Base-by-base conservation (phyloP, 1,139 yeast species). In the Saccharomycopsis crataegensis region DNA sequence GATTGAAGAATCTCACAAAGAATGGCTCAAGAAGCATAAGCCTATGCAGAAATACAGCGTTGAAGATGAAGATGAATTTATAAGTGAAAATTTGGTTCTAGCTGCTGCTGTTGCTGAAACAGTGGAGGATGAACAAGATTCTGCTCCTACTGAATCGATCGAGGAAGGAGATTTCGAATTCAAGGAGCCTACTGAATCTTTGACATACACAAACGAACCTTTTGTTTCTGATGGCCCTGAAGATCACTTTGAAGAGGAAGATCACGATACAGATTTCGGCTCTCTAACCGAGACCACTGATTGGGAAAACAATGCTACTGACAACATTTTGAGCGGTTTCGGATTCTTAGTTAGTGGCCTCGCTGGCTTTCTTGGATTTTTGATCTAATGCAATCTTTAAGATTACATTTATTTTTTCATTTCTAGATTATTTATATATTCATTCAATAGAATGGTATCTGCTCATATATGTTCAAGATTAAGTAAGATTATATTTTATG, bases 81-180 rank as follows among this genome's bases (percentile, higher is more conserved):
- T 22, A 2, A 22, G 28, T 22, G 28, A 22, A 22, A 22, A 22
- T 22, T 53, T 46, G 9, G 46, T n/a, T 42, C 28, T 16, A 41
- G 54, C 34, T 16, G 54, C 41, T 14, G 34, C 17, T 14, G 50
- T 8, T 43, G 57, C 48, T 52, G 60, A 60, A 32, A 37, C 33
- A 5, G 41, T 44, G 14, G 16, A 47, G 12, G 54, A 46, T 22
- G 60, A 52, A 12, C 37, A 48, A 28, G 17, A 14, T 32, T n/a
- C 31, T 12, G 66, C 67, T 36, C 73, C 67, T 51, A 69, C 69
- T 52, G 74, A 70, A 53, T 68, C 62, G n/a, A 68, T 65, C 14
- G 42, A 32, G 6, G 65, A 59, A 9, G 65, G 59, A 28, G 59
- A 59, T 32, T 60, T 56, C 6, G 62, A 57, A 28, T 62, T 59